Evolutionary conservation across 257 asterid genomes (phyloP).

Genomic region (Dorcoceras hygrometricum): DNA sequence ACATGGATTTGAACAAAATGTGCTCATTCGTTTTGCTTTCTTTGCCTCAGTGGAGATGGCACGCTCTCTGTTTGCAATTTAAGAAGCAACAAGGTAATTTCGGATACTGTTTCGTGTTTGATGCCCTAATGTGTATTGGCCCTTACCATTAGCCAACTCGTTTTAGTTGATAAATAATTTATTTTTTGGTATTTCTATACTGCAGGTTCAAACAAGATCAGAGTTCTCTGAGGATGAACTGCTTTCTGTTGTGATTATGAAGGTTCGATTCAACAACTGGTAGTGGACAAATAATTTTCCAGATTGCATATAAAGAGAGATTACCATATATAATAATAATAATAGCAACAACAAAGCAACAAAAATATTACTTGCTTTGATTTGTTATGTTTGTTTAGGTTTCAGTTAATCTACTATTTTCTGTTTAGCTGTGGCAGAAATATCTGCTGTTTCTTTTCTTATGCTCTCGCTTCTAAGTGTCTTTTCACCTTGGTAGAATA

Average conservation of each 20-base stretch:
- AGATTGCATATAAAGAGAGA: slow-evolving; percentile 11
- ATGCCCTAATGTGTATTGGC: slow-evolving; percentile 10
- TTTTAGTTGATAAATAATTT: slow-evolving; percentile 11
- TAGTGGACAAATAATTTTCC: slow-evolving; percentile 16
- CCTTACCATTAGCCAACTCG: slow-evolving; percentile 3
- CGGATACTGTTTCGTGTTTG: slow-evolving; percentile 19
- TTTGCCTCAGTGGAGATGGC: slow-evolving; percentile 81
- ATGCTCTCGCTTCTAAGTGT: not conserved
- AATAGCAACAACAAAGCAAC: not conserved
- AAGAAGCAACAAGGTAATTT: slow-evolving; percentile 78
- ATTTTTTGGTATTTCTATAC: slow-evolving; percentile 10
- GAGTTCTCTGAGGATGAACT: slow-evolving; percentile 94
- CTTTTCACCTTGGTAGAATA: not conserved
- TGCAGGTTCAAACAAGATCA: slow-evolving; percentile 79
- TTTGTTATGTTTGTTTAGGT: not conserved
- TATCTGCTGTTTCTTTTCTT: not conserved
- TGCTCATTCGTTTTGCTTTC: slow-evolving; percentile 3
- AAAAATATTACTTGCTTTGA: slow-evolving; percentile 18
- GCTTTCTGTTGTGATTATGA: slow-evolving; percentile 90
- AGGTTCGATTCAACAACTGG: slow-evolving; percentile 45
- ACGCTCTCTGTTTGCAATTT: slow-evolving; percentile 88
- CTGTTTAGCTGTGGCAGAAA: slow-evolving; percentile 5
- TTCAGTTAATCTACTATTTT: slow-evolving; percentile 13
- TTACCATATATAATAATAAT: not conserved
- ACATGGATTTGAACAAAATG: not conserved